Conservation (phyloP, 257 asterid genomes). For the Forsythia viridissima region DNA sequence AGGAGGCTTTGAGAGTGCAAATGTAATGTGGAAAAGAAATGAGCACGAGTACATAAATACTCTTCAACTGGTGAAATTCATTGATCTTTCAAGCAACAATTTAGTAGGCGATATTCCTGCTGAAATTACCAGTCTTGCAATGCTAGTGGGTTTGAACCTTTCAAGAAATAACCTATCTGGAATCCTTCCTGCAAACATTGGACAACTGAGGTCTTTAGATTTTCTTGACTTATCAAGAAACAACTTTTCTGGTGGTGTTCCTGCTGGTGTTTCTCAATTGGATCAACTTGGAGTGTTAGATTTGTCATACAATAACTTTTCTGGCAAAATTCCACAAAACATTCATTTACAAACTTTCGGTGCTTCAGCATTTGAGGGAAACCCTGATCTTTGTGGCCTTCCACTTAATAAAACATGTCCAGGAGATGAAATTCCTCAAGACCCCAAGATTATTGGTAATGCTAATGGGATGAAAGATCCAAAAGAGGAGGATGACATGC, state of each 20-base stretch:
- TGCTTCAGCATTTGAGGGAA: too few species aligned
- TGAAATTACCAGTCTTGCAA: too few species aligned
- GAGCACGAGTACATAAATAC: constrained; percentile 18
- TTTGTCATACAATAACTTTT: constrained; percentile 31
- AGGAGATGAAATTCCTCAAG: background rate
- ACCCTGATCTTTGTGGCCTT: too few species aligned
- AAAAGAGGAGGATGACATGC: too few species aligned
- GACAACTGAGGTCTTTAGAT: too few species aligned
- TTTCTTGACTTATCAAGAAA: constrained; percentile 26
- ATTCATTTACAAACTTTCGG: too few species aligned
- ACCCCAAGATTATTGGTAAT: background rate
- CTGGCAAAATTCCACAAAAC: background rate
- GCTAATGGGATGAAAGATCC: too few species aligned
- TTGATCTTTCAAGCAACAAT: constrained; percentile 34
- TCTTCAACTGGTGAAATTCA: constrained; percentile 23
- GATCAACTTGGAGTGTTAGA: constrained; percentile 31
- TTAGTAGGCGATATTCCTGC: too few species aligned
- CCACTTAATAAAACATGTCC: too few species aligned
- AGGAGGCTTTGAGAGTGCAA: constrained; percentile 17
- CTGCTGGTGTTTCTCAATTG: constrained; percentile 20
- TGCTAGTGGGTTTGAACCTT: too few species aligned
- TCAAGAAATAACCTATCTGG: too few species aligned
- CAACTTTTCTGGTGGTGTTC: constrained; percentile 31
- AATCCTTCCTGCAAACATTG: too few species aligned
- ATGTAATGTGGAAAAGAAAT: constrained; percentile 33